Evolutionary conservation across 225 moss, liverwort and hornwort species (phyloP).

Genomic region (Antitrichia curtipendula): DNA sequence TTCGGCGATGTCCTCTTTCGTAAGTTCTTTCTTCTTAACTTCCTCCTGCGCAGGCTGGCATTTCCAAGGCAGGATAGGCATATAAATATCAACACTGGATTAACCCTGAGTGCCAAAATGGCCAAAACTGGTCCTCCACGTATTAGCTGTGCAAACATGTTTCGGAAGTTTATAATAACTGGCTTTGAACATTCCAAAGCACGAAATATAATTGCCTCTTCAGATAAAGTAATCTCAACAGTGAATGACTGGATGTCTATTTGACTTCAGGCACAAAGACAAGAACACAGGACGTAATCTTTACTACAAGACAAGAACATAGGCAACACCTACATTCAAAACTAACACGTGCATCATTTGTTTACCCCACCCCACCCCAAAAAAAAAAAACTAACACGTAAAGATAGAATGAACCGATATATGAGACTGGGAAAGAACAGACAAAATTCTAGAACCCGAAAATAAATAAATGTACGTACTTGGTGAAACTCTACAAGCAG

Average conservation of each 20-base stretch:
- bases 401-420: neutral
- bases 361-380: too few species aligned
- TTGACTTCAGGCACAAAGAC: neutral
- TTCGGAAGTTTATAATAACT: neutral
- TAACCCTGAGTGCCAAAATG: neutral
- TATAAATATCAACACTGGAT: neutral
- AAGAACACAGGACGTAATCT: neutral
- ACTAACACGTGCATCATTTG: neutral
- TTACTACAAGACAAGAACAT: neutral
- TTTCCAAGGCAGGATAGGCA: neutral
- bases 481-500: conserved; percentile 99
- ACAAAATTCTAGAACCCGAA: neutral
- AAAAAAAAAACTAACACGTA: neutral
- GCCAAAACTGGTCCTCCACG: neutral
- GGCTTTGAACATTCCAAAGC: neutral
- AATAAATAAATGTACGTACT: conserved; percentile 5
- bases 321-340: neutral
- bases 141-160: neutral
- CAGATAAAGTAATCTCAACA: neutral
- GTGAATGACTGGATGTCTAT: neutral
- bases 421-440: neutral
- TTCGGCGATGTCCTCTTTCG: conserved; percentile 75
- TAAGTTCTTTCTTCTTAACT: conserved; percentile 79
- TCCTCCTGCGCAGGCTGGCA: conserved; percentile 49
- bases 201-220: neutral